phyloP scores from a whole-genome alignment of 768 basidiomycete genomes.

The Leccinum boreale region DNA sequence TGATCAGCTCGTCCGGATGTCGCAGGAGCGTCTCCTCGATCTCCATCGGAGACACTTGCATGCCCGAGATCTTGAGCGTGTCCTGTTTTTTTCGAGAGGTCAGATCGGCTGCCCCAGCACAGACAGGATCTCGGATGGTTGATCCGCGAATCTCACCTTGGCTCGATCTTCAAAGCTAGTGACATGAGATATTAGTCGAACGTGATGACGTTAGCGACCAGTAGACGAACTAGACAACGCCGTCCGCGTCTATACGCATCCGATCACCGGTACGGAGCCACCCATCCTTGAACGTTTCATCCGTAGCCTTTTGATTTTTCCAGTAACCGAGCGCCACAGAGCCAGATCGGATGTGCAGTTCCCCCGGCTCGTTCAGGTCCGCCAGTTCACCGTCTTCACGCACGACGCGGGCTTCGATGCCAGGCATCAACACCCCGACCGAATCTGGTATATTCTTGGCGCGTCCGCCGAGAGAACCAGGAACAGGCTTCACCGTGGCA shows the following conservation, averaged over 20 bases:
- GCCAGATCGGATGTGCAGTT: slow-evolving; percentile 55
- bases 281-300: slow-evolving; percentile 61
- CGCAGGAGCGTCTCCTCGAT: slow-evolving; percentile 64
- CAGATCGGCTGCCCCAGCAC: not conserved
- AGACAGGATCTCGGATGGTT: not conserved
- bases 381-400: slow-evolving; percentile 58
- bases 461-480: slow-evolving; percentile 45
- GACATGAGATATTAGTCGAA: not conserved
- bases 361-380: slow-evolving; percentile 56
- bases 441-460: slow-evolving; percentile 40
- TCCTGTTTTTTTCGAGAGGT: slow-evolving; percentile 44
- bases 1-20: slow-evolving; percentile 59
- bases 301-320: slow-evolving; percentile 65
- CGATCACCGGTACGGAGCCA: slow-evolving; percentile 78
- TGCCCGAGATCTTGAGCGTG: slow-evolving; percentile 75
- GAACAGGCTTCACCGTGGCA: slow-evolving; percentile 40
- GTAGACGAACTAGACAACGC: slow-evolving; percentile 59
- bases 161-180: slow-evolving; percentile 68
- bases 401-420: slow-evolving; percentile 60
- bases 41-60: slow-evolving; percentile 78
- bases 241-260: slow-evolving; percentile 57
- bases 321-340: slow-evolving; percentile 69
- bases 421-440: slow-evolving; percentile 59
- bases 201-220: not conserved
- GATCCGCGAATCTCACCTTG: slow-evolving; percentile 45